Percentiles rank a stretch among this genome's conserved stretches.
Evolutionary conservation across 2,329 filamentous ascomycete genomes (phyloP).

Genomic region (Botrytis tulipae): DNA sequence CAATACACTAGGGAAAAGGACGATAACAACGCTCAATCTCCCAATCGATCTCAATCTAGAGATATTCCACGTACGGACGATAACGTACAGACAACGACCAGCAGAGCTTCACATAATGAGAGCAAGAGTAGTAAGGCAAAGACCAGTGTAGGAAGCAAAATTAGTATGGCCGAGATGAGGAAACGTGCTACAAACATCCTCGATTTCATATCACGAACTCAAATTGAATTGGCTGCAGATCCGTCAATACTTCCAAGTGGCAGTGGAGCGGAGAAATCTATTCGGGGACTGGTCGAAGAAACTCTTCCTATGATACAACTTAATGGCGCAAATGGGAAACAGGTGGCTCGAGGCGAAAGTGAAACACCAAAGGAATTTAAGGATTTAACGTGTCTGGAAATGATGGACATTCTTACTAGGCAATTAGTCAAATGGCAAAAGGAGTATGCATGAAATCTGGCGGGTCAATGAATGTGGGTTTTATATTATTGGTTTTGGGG

Average conservation of each 20-base stretch:
- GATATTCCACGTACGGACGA: constrained; percentile 45
- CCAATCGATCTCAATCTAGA: constrained; percentile 50
- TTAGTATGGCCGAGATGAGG: constrained; percentile 86
- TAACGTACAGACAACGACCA: constrained; percentile 48
- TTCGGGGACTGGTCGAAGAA: constrained; percentile 37
- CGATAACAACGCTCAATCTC: constrained; percentile 52
- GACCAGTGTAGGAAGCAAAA: constrained; percentile 52
- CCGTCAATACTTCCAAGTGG: constrained; percentile 43
- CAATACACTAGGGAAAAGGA: constrained; percentile 80
- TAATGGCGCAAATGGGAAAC: constrained; percentile 40
- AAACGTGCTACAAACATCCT: constrained; percentile 79
- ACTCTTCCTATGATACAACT: constrained; percentile 39
- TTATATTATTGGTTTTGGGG: constrained; percentile 8
- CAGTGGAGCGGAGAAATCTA: constrained; percentile 40
- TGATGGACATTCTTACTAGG: constrained; percentile 43
- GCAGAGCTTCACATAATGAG: constrained; percentile 40
- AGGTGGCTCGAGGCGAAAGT: constrained; percentile 35
- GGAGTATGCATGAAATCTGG: constrained; percentile 33
- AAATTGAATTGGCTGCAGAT: constrained; percentile 79
- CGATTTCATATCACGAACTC: constrained; percentile 85
- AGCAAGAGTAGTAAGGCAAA: constrained; percentile 37
- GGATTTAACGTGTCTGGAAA: constrained; percentile 55
- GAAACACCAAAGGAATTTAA: constrained; percentile 60
- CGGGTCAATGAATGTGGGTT: neutral
- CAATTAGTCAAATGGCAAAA: constrained; percentile 43